Percentiles rank a stretch among this genome's conserved stretches.
phyloP scores from a whole-genome alignment of 2,329 filamentous ascomycete species.

The Arachnopeziza araneosa region DNA sequence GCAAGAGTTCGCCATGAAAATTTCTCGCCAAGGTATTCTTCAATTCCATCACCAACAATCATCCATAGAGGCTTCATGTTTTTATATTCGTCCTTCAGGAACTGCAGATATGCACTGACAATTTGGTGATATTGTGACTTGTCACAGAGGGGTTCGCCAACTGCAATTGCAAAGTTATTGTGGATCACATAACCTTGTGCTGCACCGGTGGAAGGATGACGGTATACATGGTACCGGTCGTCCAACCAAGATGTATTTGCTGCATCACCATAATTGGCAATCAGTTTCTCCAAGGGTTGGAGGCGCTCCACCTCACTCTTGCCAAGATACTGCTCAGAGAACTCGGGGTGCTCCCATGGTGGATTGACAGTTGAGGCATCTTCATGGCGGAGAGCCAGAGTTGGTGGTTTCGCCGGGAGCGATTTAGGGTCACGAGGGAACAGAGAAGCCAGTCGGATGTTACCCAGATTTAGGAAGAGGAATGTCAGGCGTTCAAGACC shows the following conservation, averaged over 20 bases:
- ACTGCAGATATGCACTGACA: constrained; percentile 68
- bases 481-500: constrained; percentile 86
- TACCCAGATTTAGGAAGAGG: constrained; percentile 77
- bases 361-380: constrained; percentile 78
- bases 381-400: constrained; percentile 69
- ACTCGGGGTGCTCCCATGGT: constrained; percentile 46
- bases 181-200: constrained; percentile 78
- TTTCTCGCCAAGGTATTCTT: constrained; percentile 73
- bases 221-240: constrained; percentile 82
- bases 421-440: constrained; percentile 88
- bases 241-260: constrained; percentile 94
- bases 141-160: constrained; percentile 84
- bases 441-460: constrained; percentile 81
- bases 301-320: constrained; percentile 26
- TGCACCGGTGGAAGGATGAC: constrained; percentile 71
- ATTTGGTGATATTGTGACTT: constrained; percentile 68
- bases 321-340: neutral
- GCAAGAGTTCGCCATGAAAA: constrained; percentile 86
- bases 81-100: constrained; percentile 65
- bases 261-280: constrained; percentile 92
- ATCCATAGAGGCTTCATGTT: constrained; percentile 81
- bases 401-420: constrained; percentile 61
- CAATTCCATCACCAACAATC: constrained; percentile 71
- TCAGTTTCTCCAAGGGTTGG: constrained; percentile 77
- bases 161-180: constrained; percentile 73